Conservation (phyloP, 2,329 filamentous ascomycete species). For the Ilyonectria mors-panacis region DNA sequence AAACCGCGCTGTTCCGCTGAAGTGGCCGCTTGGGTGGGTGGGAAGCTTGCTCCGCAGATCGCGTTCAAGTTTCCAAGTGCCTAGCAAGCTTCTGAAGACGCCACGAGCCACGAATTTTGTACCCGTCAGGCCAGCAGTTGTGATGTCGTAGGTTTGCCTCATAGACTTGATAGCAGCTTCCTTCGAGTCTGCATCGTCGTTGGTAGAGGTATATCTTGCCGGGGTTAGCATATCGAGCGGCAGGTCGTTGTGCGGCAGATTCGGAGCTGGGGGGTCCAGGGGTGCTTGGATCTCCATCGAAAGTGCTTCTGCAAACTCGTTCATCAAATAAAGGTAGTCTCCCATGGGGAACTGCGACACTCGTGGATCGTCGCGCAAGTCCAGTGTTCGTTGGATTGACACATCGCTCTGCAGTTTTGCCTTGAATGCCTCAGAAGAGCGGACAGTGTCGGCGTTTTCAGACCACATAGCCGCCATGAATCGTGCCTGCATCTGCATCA, state of each 20-base stretch:
- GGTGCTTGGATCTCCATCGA: conserved; percentile 62
- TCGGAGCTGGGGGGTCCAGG: conserved; percentile 40
- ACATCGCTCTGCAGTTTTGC: conserved; percentile 61
- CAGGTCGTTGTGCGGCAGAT: conserved; percentile 57
- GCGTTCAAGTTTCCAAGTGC: conserved; percentile 76
- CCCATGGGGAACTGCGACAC: conserved; percentile 85
- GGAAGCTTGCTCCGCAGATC: conserved; percentile 68
- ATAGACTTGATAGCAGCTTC: conserved; percentile 61
- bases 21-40: conserved; percentile 74
- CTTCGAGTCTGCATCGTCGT: conserved; percentile 54
- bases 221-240: conserved; percentile 71
- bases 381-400: conserved; percentile 62
- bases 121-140: conserved; percentile 58
- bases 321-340: conserved; percentile 83
- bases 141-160: conserved; percentile 60
- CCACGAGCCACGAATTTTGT: conserved; percentile 73
- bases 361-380: conserved; percentile 66
- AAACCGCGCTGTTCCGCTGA: conserved; percentile 76
- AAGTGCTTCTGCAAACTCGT: conserved; percentile 75
- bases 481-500: conserved; percentile 89
- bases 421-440: conserved; percentile 49
- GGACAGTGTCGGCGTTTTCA: conserved; percentile 38
- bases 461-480: conserved; percentile 76
- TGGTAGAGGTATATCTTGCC: conserved; percentile 64
- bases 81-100: conserved; percentile 79